Evolutionary conservation across 2,329 filamentous ascomycete species (phyloP).

Genomic region (Biscogniauxia sp.): DNA sequence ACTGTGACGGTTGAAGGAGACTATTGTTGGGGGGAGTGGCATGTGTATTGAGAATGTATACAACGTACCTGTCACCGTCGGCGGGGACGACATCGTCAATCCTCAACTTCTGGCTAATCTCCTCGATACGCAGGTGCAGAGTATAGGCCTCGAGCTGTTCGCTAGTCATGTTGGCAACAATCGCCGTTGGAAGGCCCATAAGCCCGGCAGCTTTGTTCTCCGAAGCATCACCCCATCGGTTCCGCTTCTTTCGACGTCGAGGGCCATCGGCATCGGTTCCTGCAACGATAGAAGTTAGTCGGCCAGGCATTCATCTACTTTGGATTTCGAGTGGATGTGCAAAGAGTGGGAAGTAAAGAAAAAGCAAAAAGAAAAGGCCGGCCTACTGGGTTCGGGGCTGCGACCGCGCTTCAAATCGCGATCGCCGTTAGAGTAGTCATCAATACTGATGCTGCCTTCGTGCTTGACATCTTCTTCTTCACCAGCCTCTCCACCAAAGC

Average conservation of each 20-base stretch:
- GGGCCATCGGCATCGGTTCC: slow-evolving; percentile 68
- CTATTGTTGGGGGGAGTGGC: background rate
- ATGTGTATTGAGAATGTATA: background rate
- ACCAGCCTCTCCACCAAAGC: slow-evolving; percentile 66
- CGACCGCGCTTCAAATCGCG: slow-evolving; percentile 79
- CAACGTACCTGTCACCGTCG: slow-evolving; percentile 83
- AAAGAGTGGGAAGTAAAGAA: background rate
- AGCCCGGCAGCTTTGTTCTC: slow-evolving; percentile 98
- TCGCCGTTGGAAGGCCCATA: slow-evolving; percentile 95
- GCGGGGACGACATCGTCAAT: slow-evolving; percentile 98
- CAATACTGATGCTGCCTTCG: slow-evolving; percentile 25
- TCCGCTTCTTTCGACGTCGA: slow-evolving; percentile 94
- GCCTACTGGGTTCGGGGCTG: slow-evolving; percentile 79
- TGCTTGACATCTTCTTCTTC: slow-evolving; percentile 31
- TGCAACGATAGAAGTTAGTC: slow-evolving; percentile 29
- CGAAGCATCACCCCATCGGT: slow-evolving; percentile 94
- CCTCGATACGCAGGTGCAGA: slow-evolving; percentile 93
- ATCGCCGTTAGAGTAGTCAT: slow-evolving; percentile 38
- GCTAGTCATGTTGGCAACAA: slow-evolving; percentile 95
- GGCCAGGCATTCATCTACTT: slow-evolving; percentile 10
- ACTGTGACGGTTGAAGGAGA: background rate
- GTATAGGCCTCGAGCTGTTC: slow-evolving; percentile 98
- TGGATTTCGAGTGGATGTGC: background rate
- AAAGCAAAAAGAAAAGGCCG: slow-evolving; percentile 18
- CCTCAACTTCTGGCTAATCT: slow-evolving; percentile 98